These are phyloP conservation scores for Cryptosporidium tyzzeri DNA, from an alignment of 169 alveolate species.

Conservation along the genomic window DNA sequence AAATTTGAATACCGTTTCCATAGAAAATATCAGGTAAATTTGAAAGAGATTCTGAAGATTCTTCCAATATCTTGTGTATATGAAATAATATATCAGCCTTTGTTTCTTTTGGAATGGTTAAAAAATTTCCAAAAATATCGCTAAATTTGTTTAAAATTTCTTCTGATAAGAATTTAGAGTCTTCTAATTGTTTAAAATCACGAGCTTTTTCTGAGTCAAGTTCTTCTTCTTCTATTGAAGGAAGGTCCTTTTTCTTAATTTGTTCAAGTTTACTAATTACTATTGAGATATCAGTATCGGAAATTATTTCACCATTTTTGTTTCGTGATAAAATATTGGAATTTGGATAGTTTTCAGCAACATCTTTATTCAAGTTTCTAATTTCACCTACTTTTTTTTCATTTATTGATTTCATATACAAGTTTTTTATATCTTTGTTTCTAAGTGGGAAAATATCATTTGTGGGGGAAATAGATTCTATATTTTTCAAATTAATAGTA, in stretches of 20 bases:
- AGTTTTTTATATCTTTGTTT: conserved; percentile 32
- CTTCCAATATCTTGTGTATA: conserved; percentile 19
- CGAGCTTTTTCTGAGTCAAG: neutral
- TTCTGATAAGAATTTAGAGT: conserved; percentile 13
- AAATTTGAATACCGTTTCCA: conserved; percentile 55
- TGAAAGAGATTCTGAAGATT: conserved; percentile 3
- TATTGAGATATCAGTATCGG: conserved; percentile 10
- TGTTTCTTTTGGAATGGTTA: conserved; percentile 54
- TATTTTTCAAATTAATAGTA: neutral
- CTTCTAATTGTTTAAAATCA: neutral
- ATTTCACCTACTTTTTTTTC: conserved; percentile 16
- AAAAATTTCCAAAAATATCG: conserved; percentile 43
- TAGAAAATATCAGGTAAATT: conserved; percentile 56
- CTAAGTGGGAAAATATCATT: conserved; percentile 55
- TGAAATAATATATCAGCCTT: conserved; percentile 49
- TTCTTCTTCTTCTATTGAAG: conserved; percentile 49
- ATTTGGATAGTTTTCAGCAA: conserved; percentile 66
- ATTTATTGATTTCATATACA: conserved; percentile 51
- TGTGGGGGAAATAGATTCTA: conserved; percentile 64
- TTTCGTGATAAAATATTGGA: conserved; percentile 13
- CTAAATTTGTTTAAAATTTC: conserved; percentile 28
- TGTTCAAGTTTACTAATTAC: conserved; percentile 13
- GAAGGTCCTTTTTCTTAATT: conserved; percentile 17
- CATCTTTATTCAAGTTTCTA: conserved; percentile 15
- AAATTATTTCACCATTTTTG: conserved; percentile 15